Base-by-base conservation (phyloP, 495 filamentous ascomycete genomes). In the Terfezia boudieri region DNA sequence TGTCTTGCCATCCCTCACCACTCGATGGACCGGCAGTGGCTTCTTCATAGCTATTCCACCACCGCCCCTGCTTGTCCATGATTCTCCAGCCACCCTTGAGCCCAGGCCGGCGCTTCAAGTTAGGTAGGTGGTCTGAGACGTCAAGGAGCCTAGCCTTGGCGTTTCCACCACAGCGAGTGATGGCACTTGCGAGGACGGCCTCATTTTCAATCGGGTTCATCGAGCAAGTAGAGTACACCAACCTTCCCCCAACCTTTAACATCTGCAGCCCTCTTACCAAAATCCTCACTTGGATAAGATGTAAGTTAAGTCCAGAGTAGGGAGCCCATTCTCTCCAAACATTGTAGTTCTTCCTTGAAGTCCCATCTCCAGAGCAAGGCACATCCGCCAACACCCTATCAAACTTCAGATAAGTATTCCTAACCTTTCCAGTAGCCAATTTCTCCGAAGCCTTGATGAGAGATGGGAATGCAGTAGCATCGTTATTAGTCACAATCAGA, bases 131-230 rank as follows among this genome's bases (percentile, higher is more conserved):
- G 55, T 81, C 72, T 63, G 75, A 80, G 71, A 81, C 88, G 61
- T 94, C 84, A 49, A 96, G 63, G 49, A 99, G 78, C 51, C 77
- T 71, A 37, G 96, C 82, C 61, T 89, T 92, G 23, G 76, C 74
- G 2, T 76, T 64, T 9, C 90, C 90, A 57, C 90, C 90, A 61
- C 88, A 96, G 46, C 87, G 76, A 57, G 86, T 83, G 60, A 96
- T 93, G 4, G 92, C 89, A 2, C 73, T 67, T 2, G 83, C 74
- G 55, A 98, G 69, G 20, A 96, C 86, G n/a, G 92, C 83, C 70
- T 98, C 90, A 63, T 98, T 93, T 67, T 98, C 90, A 22, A 96
- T 74, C 0, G 90, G 89, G 67, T 95, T 98, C 82, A 98, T 83
- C 67, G 85, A 92, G 71, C 90, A 98, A 14, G 90, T 96, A 8